Conservation (phyloP, 78 protist genomes). For the Planoprotostelium fungivorum region DNA sequence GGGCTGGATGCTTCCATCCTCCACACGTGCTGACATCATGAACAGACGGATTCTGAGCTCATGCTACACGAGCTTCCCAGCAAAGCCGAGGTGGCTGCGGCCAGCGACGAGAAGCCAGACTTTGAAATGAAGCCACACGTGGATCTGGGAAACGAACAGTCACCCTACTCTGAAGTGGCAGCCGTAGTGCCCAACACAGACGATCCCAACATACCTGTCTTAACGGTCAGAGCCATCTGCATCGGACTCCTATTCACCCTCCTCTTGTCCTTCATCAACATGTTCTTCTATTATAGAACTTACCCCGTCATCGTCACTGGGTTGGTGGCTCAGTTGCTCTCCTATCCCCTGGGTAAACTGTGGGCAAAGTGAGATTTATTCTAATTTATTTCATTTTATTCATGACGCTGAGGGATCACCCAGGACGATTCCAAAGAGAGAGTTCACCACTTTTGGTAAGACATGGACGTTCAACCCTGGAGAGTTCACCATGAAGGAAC, state of each 20-base stretch:
- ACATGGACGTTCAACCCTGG: neutral
- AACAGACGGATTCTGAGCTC: too few species aligned
- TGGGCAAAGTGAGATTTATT: neutral
- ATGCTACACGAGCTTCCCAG: too few species aligned
- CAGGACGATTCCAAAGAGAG: neutral
- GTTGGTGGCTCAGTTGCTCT: neutral
- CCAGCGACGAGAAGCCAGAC: neutral
- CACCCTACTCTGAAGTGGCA: neutral
- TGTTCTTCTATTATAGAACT: neutral
- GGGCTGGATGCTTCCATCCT: too few species aligned
- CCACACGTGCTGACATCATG: too few species aligned
- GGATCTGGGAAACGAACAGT: neutral
- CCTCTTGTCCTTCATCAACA: neutral
- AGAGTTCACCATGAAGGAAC: neutral
- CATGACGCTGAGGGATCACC: too few species aligned
- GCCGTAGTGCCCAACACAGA: neutral
- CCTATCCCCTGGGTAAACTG: neutral
- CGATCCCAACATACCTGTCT: neutral
- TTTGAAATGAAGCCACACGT: neutral
- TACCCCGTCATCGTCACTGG: neutral
- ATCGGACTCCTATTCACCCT: neutral
- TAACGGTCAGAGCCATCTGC: neutral
- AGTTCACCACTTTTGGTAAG: neutral
- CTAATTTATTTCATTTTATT: too few species aligned
- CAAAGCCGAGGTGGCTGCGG: too few species aligned